Evolutionary conservation across 805 yeast genomes (phyloP).

Genomic region (Maudiozyma saulgeensis): DNA sequence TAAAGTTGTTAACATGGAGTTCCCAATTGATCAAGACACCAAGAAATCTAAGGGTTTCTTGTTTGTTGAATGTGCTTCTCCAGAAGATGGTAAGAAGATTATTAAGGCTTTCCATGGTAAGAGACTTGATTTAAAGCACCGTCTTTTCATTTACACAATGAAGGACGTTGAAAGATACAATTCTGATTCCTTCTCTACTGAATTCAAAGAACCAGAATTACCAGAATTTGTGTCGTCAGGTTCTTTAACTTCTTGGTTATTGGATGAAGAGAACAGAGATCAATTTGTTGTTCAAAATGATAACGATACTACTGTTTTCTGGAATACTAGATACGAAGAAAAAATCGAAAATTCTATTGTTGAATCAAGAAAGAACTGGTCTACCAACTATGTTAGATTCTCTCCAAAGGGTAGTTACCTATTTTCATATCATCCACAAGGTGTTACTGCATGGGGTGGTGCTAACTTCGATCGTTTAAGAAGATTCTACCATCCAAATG

Average conservation of each 20-base stretch:
- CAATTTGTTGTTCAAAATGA: constrained; percentile 75
- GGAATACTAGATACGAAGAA: constrained; percentile 65
- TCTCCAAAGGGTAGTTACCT: constrained; percentile 90
- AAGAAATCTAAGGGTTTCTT: constrained; percentile 80
- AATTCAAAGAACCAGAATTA: constrained; percentile 60
- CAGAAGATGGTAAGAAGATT: constrained; percentile 64
- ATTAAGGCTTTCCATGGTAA: constrained; percentile 75
- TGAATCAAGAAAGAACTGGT: constrained; percentile 77
- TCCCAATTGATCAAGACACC: constrained; percentile 62
- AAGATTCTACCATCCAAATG: constrained; percentile 82
- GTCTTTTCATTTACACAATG: constrained; percentile 73
- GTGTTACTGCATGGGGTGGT: constrained; percentile 96
- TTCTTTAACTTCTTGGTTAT: constrained; percentile 82
- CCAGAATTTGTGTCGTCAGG: constrained; percentile 70
- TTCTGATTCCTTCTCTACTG: constrained; percentile 44
- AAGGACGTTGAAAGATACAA: constrained; percentile 76
- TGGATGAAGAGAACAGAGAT: constrained; percentile 82
- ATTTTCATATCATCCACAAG: constrained; percentile 84
- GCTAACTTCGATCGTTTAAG: constrained; percentile 59
- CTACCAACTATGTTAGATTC: constrained; percentile 78
- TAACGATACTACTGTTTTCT: constrained; percentile 73
- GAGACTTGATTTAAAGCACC: constrained; percentile 88
- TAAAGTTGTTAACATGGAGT: constrained; percentile 61
- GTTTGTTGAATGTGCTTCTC: constrained; percentile 70
- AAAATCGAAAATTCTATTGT: constrained; percentile 58